These are phyloP conservation scores for Leonotis leonurus DNA, from an alignment of 257 asterid species.

Conservation along the genomic window DNA sequence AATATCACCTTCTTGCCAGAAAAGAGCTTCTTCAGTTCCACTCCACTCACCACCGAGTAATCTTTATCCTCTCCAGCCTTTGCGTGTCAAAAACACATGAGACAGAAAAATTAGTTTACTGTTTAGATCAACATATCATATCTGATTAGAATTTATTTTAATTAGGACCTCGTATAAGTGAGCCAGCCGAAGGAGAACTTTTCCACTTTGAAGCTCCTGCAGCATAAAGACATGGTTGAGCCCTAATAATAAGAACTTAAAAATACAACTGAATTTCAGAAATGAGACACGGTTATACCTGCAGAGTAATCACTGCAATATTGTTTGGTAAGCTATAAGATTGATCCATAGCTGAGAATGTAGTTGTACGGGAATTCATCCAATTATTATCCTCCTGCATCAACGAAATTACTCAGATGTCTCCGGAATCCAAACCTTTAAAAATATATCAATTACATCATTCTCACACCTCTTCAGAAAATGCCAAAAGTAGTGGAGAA, in stretches of 20 bases:
- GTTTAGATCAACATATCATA: background rate
- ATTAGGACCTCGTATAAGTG: constrained; percentile 69
- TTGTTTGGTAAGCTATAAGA: constrained; percentile 68
- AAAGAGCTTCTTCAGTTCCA: constrained; percentile 70
- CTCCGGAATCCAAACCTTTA: background rate
- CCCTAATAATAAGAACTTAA: background rate
- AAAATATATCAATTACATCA: background rate
- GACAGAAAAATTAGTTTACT: background rate
- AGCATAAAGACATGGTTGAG: constrained; percentile 11
- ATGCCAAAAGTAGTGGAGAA: constrained; percentile 73
- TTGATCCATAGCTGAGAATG: constrained; percentile 64
- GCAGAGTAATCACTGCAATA: constrained; percentile 63
- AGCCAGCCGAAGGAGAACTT: constrained; percentile 71
- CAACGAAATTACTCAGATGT: constrained; percentile 4
- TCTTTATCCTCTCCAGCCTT: constrained; percentile 70
- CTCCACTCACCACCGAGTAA: constrained; percentile 44
- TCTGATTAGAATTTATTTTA: background rate
- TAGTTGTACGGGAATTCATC: constrained; percentile 46
- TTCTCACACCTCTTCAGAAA: constrained; percentile 56
- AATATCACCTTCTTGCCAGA: constrained; percentile 42
- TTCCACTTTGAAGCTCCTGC: constrained; percentile 70
- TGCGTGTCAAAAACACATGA: constrained; percentile 18
- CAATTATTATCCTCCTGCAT: constrained; percentile 51
- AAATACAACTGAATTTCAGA: background rate
- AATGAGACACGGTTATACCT: constrained; percentile 27